Percentiles rank a stretch among this genome's conserved stretches.
Conservation (phyloP, 2,329 filamentous ascomycete genomes). For the Biscogniauxia sp. region DNA sequence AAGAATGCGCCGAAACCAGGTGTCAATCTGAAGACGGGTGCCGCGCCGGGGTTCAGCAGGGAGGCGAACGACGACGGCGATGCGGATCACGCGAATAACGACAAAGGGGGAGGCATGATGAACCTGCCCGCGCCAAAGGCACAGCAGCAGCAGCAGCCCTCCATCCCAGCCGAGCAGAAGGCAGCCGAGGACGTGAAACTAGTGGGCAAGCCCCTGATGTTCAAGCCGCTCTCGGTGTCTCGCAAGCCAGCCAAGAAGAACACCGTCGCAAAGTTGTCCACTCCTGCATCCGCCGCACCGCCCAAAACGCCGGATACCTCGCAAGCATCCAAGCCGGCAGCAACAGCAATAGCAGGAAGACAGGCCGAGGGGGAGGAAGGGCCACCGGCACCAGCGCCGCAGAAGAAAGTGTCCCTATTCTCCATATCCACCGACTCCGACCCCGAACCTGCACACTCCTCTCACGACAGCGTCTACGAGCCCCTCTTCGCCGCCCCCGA, state of each 20-base stretch:
- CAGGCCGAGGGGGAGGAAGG: slow-evolving; percentile 1
- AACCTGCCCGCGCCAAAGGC: slow-evolving; percentile 42
- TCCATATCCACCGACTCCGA: slow-evolving; percentile 52
- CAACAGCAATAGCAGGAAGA: slow-evolving; percentile 19
- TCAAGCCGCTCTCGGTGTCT: slow-evolving; percentile 82
- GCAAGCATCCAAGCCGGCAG: slow-evolving; percentile 14
- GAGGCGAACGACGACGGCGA: slow-evolving; percentile 38
- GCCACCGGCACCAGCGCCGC: slow-evolving; percentile 35
- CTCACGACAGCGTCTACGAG: slow-evolving; percentile 43
- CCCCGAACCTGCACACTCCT: slow-evolving; percentile 21
- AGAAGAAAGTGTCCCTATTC: slow-evolving; percentile 68
- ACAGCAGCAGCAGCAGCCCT: slow-evolving; percentile 43
- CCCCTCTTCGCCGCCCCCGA: slow-evolving; percentile 46
- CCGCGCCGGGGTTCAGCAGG: slow-evolving; percentile 77
- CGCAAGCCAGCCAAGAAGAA: slow-evolving; percentile 72
- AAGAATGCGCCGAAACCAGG: slow-evolving; percentile 48
- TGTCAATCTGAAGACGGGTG: slow-evolving; percentile 78
- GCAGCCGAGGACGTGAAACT: slow-evolving; percentile 64
- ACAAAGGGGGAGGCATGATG: slow-evolving; percentile 18
- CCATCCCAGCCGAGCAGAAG: slow-evolving; percentile 55
- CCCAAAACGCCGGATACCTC: background rate
- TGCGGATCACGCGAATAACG: slow-evolving; percentile 20
- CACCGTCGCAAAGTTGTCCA: slow-evolving; percentile 33
- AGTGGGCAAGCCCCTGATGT: slow-evolving; percentile 79
- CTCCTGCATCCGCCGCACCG: background rate